Base-by-base conservation (phyloP, 2,329 filamentous ascomycete species). In the Nothophaeocryptopus gaeumannii region DNA sequence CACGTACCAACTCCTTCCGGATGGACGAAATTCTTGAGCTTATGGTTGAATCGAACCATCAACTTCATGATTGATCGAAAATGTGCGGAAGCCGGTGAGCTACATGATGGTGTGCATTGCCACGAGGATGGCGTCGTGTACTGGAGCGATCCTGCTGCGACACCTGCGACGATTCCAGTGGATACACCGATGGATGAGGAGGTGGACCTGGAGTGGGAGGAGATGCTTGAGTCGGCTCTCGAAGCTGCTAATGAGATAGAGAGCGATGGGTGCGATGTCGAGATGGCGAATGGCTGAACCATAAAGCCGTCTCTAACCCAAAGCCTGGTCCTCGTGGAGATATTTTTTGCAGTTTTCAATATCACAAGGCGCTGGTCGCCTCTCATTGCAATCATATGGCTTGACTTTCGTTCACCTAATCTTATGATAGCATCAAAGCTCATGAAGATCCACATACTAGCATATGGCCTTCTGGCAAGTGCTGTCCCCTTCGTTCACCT, bases 1-100 rank as follows among this genome's bases (percentile, higher is more conserved):
- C 4, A 26, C 20, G 49, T 51, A 20, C 49, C 49, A 12, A 51
- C 49, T 13, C 49, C 49, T 8, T 44, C 49, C 7, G 43, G 44
- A 26, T 51, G 49, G 49, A 34, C 43, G 8, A 13, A 31, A 5
- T 51, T 51, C 34, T 20, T 51, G n/a, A 13, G 43, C 15, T 9
- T 47, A 14, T 51, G 49, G 49, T 38, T 51, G 10, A n/a, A 44
- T 26, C 43, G 49, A 5, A 40, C 41, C 3, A 35, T 51, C 43
- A 51, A 47, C 9, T 47, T 51, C 8, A 4, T 51, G 33, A 34
- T 43, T 11, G 8, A 38, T 39, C 33, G 49, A 20, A 43, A 43
- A 15, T 51, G 49, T 14, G 5, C 14, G 15, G 3, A 10, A 9
- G 32, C 35, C 15, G 29, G 20, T 9, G 36, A 46, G 13, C 29